Percentiles rank a stretch among this genome's conserved stretches.
These are phyloP conservation scores for Pogostemon cablin DNA, from an alignment of 257 asterid genomes.

Conservation along the genomic window DNA sequence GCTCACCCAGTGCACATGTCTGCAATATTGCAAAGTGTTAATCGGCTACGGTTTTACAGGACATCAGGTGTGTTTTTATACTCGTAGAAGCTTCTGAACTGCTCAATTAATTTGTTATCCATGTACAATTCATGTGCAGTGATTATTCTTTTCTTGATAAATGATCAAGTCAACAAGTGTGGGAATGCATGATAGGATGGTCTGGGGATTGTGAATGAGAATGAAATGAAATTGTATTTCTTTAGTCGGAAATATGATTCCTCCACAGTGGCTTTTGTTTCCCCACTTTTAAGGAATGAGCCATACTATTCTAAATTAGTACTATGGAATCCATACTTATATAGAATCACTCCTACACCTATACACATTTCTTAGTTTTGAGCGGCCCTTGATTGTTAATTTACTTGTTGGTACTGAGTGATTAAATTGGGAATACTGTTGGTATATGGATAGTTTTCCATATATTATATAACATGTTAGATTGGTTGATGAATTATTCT, in stretches of 20 bases:
- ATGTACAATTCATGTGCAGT: not conserved
- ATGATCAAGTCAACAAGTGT: not conserved
- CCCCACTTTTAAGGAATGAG: not conserved
- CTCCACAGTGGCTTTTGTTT: not conserved
- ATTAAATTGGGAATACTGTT: slow-evolving; percentile 10
- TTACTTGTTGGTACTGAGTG: not conserved
- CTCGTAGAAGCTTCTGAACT: slow-evolving; percentile 31
- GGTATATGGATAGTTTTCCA: slow-evolving; percentile 1
- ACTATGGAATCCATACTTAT: not conserved
- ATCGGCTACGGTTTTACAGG: slow-evolving; percentile 84
- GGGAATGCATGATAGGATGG: not conserved
- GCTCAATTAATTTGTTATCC: slow-evolving; percentile 15
- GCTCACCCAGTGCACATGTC: slow-evolving; percentile 94
- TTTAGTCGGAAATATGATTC: not conserved
- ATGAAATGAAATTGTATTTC: not conserved
- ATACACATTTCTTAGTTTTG: not conserved
- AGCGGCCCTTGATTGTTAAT: slow-evolving; percentile 8
- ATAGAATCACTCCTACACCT: not conserved
- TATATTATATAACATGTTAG: not conserved
- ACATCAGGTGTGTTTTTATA: slow-evolving; percentile 75
- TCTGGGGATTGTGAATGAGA: not conserved
- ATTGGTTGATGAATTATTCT: not conserved
- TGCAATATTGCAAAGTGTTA: slow-evolving; percentile 90
- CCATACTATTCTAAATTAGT: not conserved
- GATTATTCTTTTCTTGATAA: slow-evolving; percentile 20